Evolutionary conservation across 2,329 filamentous ascomycete genomes (phyloP).

Genomic region (Ophiostoma quercus): DNA sequence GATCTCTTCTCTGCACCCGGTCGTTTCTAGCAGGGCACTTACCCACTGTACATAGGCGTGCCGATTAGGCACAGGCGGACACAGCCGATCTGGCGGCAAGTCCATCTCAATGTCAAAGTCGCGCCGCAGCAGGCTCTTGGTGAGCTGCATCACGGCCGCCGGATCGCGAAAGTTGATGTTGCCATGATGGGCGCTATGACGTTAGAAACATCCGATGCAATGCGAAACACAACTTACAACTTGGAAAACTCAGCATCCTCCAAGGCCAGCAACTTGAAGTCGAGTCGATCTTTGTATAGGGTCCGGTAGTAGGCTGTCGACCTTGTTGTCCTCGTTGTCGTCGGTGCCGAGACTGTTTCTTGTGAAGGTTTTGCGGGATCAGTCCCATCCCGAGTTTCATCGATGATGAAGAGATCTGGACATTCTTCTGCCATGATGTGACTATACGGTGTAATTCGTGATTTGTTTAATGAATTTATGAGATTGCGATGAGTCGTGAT

Average conservation of each 20-base stretch:
- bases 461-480: background rate
- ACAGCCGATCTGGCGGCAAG: conserved; percentile 73
- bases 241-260: conserved; percentile 44
- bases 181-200: conserved; percentile 36
- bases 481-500: background rate
- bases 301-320: conserved; percentile 32
- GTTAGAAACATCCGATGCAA: background rate
- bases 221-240: background rate
- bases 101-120: conserved; percentile 70
- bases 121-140: conserved; percentile 66
- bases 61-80: conserved; percentile 72
- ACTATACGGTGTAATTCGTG: background rate
- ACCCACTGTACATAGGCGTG: conserved; percentile 92
- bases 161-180: conserved; percentile 79
- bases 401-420: background rate
- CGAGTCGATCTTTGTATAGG: conserved; percentile 40
- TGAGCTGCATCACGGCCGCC: conserved; percentile 69
- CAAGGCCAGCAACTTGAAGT: conserved; percentile 42
- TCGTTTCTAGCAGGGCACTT: conserved; percentile 67
- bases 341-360: background rate
- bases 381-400: background rate
- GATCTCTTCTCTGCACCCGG: conserved; percentile 48
- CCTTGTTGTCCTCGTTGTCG: background rate
- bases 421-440: background rate
- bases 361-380: background rate